Evolutionary conservation across 768 basidiomycete genomes (phyloP).

Genomic region (Guyanaporus albipodus): DNA sequence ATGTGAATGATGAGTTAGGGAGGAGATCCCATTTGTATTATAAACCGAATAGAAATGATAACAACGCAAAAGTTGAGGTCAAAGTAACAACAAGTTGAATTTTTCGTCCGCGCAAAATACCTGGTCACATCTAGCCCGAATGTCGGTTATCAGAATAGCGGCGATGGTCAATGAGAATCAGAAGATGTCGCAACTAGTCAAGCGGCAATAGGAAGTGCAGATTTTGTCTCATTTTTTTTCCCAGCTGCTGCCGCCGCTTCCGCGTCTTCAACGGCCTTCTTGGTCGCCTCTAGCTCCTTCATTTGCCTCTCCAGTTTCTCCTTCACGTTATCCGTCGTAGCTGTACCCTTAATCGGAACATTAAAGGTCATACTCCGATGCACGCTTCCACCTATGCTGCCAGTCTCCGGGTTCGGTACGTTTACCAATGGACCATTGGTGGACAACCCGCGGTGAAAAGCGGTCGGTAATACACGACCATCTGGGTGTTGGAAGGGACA

Average conservation of each 20-base stretch:
- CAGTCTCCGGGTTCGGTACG: conserved; percentile 59
- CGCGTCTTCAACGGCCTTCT: conserved; percentile 64
- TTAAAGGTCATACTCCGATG: conserved; percentile 74
- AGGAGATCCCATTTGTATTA: conserved; percentile 9
- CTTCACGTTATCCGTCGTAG: conserved; percentile 36
- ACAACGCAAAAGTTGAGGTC: conserved; percentile 11
- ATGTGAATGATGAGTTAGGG: conserved; percentile 6
- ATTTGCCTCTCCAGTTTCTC: conserved; percentile 49
- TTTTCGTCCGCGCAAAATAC: conserved; percentile 14
- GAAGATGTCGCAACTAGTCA: conserved; percentile 7
- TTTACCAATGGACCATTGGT: conserved; percentile 57
- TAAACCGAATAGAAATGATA: conserved; percentile 15
- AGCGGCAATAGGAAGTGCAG: conserved; percentile 40
- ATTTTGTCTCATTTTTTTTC: conserved; percentile 56
- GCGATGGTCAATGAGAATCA: neutral
- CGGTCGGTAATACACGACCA: conserved; percentile 71
- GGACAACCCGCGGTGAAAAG: conserved; percentile 77
- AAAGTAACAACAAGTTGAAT: conserved; percentile 14
- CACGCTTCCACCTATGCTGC: conserved; percentile 63
- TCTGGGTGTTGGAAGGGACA: conserved; percentile 93
- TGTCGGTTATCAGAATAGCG: neutral
- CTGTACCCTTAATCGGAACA: conserved; percentile 26
- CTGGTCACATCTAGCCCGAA: conserved; percentile 13
- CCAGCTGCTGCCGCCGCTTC: conserved; percentile 51
- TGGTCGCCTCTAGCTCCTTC: conserved; percentile 66